Evolutionary conservation across 805 yeast species (phyloP).

Genomic region (Wickerhamiella azyma): DNA sequence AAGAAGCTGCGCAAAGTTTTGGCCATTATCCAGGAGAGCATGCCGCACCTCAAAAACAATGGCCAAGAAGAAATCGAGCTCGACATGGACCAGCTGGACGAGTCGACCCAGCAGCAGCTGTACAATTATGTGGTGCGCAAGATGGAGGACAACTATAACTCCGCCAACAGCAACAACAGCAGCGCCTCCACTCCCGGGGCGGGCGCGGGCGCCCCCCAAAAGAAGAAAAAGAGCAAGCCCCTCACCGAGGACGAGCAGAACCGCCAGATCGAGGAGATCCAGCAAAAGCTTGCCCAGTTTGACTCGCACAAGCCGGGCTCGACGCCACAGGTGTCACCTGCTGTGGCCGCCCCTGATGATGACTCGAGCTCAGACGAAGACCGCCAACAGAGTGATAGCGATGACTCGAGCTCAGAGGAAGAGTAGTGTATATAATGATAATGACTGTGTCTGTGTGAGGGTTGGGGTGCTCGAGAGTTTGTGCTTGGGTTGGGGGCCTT

Average conservation of each 20-base stretch:
- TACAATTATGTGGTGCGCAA: constrained; percentile 60
- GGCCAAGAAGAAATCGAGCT: constrained; percentile 89
- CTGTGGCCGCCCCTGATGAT: constrained; percentile 14
- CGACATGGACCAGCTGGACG: constrained; percentile 87
- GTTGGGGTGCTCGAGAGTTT: too few species aligned
- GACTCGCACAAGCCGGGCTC: constrained; percentile 28
- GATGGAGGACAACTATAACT: constrained; percentile 10
- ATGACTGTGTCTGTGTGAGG: background rate
- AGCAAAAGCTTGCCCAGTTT: constrained; percentile 61
- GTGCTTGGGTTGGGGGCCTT: too few species aligned
- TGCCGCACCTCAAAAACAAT: constrained; percentile 42
- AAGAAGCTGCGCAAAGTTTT: constrained; percentile 72
- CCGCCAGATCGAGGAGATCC: constrained; percentile 55
- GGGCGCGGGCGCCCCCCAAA: constrained; percentile 11
- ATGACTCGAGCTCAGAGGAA: constrained; percentile 26
- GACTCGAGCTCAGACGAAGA: constrained; percentile 19
- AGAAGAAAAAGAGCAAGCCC: constrained; percentile 40
- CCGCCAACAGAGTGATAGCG: constrained; percentile 18
- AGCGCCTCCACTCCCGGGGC: constrained; percentile 3
- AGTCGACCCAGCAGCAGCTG: constrained; percentile 63
- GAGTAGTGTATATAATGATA: constrained; percentile 18
- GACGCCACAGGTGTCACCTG: constrained; percentile 6
- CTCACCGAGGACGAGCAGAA: constrained; percentile 53
- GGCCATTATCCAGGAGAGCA: constrained; percentile 66
- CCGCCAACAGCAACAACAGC: background rate